Evolutionary conservation across 176 grass and related monocot species (phyloP).

Genomic region (Dendrocalamus sinicus): DNA sequence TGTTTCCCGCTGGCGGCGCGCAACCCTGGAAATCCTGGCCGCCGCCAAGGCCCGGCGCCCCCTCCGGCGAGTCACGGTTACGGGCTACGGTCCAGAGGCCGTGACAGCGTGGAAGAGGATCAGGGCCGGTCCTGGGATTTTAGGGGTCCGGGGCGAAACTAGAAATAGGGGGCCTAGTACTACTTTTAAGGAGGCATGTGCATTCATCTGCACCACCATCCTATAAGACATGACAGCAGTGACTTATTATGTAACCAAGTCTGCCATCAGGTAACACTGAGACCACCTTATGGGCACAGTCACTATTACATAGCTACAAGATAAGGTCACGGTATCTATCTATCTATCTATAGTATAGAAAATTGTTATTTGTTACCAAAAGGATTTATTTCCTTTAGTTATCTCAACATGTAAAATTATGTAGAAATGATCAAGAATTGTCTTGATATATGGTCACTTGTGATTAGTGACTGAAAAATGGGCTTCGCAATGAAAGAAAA

Average conservation of each 20-base stretch:
- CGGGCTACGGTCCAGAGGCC: too few relatives aligned
- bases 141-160: too few relatives aligned
- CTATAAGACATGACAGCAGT: slow-evolving; percentile 3
- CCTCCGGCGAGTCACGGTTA: too few relatives aligned
- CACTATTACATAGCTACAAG: not conserved
- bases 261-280: not conserved
- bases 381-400: not conserved
- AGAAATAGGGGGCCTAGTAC: too few relatives aligned
- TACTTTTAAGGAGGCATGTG: not conserved
- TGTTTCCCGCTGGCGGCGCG: too few relatives aligned
- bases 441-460: not conserved
- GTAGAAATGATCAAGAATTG: not conserved
- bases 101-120: too few relatives aligned
- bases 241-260: not conserved
- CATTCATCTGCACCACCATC: not conserved
- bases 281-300: not conserved
- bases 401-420: not conserved
- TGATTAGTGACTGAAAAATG: not conserved
- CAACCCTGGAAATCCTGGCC: too few relatives aligned
- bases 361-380: not conserved
- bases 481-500: not conserved
- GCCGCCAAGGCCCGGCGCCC: too few relatives aligned
- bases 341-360: not conserved
- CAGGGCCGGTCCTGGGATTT: too few relatives aligned
- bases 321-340: not conserved